phyloP scores from a whole-genome alignment of 306 rosid species.

The Castanospermum australe region DNA sequence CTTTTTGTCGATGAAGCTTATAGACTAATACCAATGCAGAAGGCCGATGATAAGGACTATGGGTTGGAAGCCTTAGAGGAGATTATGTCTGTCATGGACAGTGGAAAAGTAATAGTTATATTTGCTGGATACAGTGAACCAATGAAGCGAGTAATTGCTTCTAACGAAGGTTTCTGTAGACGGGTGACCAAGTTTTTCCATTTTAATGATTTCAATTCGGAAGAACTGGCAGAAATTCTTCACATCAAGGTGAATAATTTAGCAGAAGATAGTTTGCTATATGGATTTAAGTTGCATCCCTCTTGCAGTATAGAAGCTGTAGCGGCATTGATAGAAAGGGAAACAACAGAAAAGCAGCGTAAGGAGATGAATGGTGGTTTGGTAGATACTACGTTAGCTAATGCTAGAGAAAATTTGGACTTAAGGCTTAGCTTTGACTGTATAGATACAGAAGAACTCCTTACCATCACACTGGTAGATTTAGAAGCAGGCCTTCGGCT shows the following conservation, averaged over 20 bases:
- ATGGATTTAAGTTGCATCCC: conserved; percentile 79
- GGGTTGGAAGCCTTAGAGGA: conserved; percentile 98
- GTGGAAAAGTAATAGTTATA: conserved; percentile 86
- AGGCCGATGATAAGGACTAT: conserved; percentile 88
- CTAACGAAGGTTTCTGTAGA: conserved; percentile 93
- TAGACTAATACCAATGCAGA: conserved; percentile 92
- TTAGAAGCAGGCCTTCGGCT: conserved; percentile 67
- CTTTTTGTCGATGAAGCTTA: conserved; percentile 96
- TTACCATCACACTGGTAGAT: conserved; percentile 77
- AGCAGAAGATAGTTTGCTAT: conserved; percentile 65
- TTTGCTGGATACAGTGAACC: conserved; percentile 93
- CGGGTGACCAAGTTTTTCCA: conserved; percentile 93
- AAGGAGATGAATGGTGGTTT: conserved; percentile 88
- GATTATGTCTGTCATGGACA: conserved; percentile 98
- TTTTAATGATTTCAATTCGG: conserved; percentile 72
- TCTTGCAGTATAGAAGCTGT: conserved; percentile 62
- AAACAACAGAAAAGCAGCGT: conserved; percentile 73
- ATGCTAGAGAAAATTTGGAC: conserved; percentile 89
- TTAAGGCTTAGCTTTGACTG: conserved; percentile 85
- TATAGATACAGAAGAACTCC: conserved; percentile 78
- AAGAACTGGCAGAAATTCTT: conserved; percentile 79
- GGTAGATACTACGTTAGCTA: conserved; percentile 75
- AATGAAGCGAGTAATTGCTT: conserved; percentile 86
- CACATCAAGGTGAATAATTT: conserved; percentile 79
- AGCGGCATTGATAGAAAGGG: conserved; percentile 58